These are phyloP conservation scores for Botrytis hyacinthi DNA, from an alignment of 2,329 filamentous ascomycete species.

Conservation along the genomic window DNA sequence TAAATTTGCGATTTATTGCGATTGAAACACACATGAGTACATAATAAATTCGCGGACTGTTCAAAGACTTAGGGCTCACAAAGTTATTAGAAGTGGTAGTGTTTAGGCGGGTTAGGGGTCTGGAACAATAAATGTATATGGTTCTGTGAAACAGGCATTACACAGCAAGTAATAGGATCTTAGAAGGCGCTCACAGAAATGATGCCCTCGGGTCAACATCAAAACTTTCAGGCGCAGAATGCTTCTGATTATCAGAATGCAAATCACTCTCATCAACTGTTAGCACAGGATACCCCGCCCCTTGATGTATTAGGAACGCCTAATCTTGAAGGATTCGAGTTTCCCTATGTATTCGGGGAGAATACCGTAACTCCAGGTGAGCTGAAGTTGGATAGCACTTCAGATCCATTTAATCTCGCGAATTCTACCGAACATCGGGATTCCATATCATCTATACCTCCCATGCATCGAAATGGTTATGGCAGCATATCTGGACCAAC, in stretches of 20 bases:
- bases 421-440: constrained; percentile 29
- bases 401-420: constrained; percentile 32
- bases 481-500: constrained; percentile 26
- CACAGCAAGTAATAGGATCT: not conserved
- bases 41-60: not conserved
- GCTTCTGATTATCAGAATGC: constrained; percentile 8
- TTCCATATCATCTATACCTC: constrained; percentile 31
- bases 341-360: constrained; percentile 48
- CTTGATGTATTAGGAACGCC: constrained; percentile 30
- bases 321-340: constrained; percentile 53
- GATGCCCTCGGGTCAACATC: constrained; percentile 10
- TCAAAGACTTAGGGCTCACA: not conserved
- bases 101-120: not conserved
- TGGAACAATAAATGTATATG: constrained; percentile 1
- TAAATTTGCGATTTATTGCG: not conserved
- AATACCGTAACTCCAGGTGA: constrained; percentile 41
- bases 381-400: constrained; percentile 28
- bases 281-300: constrained; percentile 27
- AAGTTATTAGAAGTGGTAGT: constrained; percentile 24
- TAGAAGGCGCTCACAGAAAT: not conserved
- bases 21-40: not conserved
- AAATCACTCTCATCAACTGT: not conserved
- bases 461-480: constrained; percentile 29
- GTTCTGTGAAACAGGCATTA: constrained; percentile 4
- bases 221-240: constrained; percentile 14